Percentiles rank a stretch among this genome's conserved stretches.
Conservation (phyloP, 495 filamentous ascomycete genomes). For the Haplographium delicatum region DNA sequence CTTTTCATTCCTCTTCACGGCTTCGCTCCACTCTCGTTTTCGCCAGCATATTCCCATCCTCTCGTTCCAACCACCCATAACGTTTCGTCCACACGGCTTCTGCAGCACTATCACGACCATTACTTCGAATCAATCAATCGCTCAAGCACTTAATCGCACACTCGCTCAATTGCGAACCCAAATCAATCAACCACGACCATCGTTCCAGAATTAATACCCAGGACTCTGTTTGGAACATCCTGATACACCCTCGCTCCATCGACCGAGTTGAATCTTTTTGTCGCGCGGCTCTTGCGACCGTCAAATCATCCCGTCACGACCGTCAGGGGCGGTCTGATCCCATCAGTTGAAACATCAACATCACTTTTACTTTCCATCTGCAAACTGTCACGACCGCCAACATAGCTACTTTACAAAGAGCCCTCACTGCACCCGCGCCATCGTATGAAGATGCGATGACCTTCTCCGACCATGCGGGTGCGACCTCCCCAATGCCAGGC, state of each 20-base stretch:
- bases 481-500: constrained; percentile 50
- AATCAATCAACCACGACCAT: too few relatives aligned
- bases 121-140: not conserved
- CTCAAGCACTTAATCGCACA: too few relatives aligned
- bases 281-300: constrained; percentile 11
- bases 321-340: constrained; percentile 1
- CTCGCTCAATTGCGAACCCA: not conserved
- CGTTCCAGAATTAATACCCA: too few relatives aligned
- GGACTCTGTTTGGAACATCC: too few relatives aligned
- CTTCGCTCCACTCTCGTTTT: not conserved
- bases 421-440: constrained; percentile 13
- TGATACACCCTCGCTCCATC: too few relatives aligned
- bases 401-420: constrained; percentile 22
- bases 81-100: constrained; percentile 14
- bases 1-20: not conserved
- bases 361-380: constrained; percentile 7
- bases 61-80: not conserved
- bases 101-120: constrained; percentile 6
- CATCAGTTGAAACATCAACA: constrained; percentile 18
- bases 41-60: not conserved
- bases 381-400: constrained; percentile 20
- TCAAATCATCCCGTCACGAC: not conserved
- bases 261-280: not conserved
- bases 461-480: constrained; percentile 41
- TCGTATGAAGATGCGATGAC: constrained; percentile 49